Base-by-base conservation (phyloP, 2,329 filamentous ascomycete species). In the Xylariaceae sp. region DNA sequence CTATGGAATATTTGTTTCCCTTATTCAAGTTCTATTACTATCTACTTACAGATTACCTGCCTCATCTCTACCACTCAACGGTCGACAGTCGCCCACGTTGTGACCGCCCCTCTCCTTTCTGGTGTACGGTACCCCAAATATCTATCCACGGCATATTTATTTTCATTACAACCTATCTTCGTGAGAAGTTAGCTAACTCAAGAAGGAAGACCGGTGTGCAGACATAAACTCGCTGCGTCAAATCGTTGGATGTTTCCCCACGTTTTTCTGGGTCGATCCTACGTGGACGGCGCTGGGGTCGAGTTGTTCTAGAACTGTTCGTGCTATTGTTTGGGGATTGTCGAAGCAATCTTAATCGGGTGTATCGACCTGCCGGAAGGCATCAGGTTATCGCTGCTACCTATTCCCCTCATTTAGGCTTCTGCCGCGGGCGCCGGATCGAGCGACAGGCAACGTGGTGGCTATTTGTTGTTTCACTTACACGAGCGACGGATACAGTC, bases 271-370 rank as follows among this genome's bases (percentile, higher is more conserved):
- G 66, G 67, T 30, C 63, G 63, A 66, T 18, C 64, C 58, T 51
- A 17, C 48, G 49, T 23, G 49, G 23, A 30, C 49, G 61, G 59
- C 63, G 57, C 63, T 66, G 62, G 67, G 64, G 63, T 62, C 53
- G 59, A 63, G 64, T n/a, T 42, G 64, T 70, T 69, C 67, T 69
- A 69, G 68, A 70, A 66, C 66, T 47, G 49, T 61, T 64, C 58
- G 51, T 60, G 57, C 64, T 60, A 57, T 61, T 57, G 53, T 45
- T 59, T 53, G 42, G 53, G 51, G 58, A 35, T 47, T 49, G 15
- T 8, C 6, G 6, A 49, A 13, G 42, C 13, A 45, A 30, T 30
- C 23, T 30, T 30, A 30, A 30, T 30, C 11, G 42, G 10, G 13
- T 13, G 11, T n/a, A 45, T 30, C 42, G n/a, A n/a, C 5, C 11